Evolutionary conservation across 2,329 filamentous ascomycete genomes (phyloP), one percentile per base, ranked within the genome.

Genomic region (Simplicillium aogashimaense): DNA sequence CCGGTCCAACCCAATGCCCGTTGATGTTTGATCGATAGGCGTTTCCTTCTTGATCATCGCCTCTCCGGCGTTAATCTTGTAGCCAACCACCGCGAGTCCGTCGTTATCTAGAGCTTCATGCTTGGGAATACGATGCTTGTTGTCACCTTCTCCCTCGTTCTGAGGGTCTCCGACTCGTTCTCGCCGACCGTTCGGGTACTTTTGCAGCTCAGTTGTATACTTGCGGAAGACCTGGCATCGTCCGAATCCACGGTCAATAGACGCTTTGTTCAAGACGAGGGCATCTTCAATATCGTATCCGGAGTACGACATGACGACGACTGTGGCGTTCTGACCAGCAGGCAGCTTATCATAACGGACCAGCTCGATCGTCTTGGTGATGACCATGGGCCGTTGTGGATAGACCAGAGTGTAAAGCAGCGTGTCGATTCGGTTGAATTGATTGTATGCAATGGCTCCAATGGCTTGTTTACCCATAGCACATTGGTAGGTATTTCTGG

Each of bases 381-480:
- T 95, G 46, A 97, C 90, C 83, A 98, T 92, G 2, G 92, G 92
- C 52, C 94, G 81, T 57, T 98, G 94, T 7, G 92, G 92, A 55
- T 98, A 98, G 3, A 98, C 92, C 67, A 98, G 86, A 1, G 95
- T 85, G 58, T 95, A 97, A 7, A 98, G 76, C 13, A 98, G 72
- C 0, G 90, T 97, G 55, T 98, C 92, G 59, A 98, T 95, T 42
- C 92, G 82, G 53, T 90, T 86, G 65, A 95, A 95, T 60, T 98
- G 92, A 57, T 98, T 98, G 57, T 95, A 94, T 13, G 90, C 92
- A 57, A 98, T 97, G 29, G 90, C 89, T 29, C 92, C 92, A 58
- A 98, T 97, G 31, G 92, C 92, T 83, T 98, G 92, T 67, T 98
- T 98, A 76, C 92, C 92, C 92, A 98, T 98, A 65, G 92, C 92